Evolutionary conservation across 2,329 filamentous ascomycete species (phyloP).

Genomic region (Juglanconis sp.): DNA sequence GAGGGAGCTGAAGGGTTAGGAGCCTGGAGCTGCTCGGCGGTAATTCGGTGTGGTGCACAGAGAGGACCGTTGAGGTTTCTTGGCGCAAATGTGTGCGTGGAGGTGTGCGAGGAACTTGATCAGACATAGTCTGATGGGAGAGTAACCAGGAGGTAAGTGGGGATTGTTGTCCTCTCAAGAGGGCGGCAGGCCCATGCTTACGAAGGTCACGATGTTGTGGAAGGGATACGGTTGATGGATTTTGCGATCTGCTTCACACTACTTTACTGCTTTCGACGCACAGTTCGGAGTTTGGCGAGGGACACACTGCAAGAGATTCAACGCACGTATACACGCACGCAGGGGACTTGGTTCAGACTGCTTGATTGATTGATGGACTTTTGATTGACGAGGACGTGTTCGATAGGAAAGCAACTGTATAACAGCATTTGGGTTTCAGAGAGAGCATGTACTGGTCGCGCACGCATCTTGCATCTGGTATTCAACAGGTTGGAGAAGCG

Average conservation of each 20-base stretch:
- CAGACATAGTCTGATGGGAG: neutral
- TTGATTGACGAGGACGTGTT: neutral
- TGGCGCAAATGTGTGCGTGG: neutral
- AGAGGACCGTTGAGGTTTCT: neutral
- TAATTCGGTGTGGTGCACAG: neutral
- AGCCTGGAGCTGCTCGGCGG: neutral
- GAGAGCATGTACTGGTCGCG: neutral
- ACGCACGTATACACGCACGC: neutral
- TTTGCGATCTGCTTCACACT: slow-evolving; percentile 5
- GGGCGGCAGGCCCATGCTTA: slow-evolving; percentile 9
- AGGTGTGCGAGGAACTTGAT: neutral
- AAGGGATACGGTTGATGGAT: neutral
- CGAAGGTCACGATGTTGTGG: slow-evolving; percentile 9
- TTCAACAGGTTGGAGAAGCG: neutral
- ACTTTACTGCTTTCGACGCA: slow-evolving; percentile 5
- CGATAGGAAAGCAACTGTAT: slow-evolving; percentile 8
- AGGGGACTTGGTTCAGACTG: slow-evolving; percentile 1
- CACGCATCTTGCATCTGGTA: neutral
- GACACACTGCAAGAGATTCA: neutral
- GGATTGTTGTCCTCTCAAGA: neutral
- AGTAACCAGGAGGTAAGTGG: slow-evolving; percentile 5
- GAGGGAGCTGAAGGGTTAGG: slow-evolving; percentile 52
- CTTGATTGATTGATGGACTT: slow-evolving; percentile 1
- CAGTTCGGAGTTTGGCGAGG: slow-evolving; percentile 16
- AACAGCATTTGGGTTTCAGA: neutral